phyloP scores from a whole-genome alignment of 208 protist species.

The Tritrichomonas musculus region DNA sequence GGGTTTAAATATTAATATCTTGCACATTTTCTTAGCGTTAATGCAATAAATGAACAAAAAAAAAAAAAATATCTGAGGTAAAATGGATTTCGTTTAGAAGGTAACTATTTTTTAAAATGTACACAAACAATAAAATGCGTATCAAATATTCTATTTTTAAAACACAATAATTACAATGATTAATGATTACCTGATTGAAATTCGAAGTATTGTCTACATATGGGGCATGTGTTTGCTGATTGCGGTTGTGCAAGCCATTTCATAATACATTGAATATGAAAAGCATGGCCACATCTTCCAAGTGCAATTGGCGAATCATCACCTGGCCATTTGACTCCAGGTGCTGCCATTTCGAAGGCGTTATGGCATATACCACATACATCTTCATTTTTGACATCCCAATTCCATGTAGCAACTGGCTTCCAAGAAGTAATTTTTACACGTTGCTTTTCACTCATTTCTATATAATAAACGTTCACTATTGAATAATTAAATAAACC shows the following conservation, averaged over 20 bases:
- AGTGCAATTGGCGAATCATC: slow-evolving; percentile 19
- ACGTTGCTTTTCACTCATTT: neutral
- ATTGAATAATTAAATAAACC: too few species aligned
- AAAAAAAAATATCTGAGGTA: too few species aligned
- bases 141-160: too few species aligned
- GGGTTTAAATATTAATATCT: too few species aligned
- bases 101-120: too few species aligned
- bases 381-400: slow-evolving; percentile 1
- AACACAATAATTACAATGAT: too few species aligned
- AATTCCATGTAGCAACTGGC: slow-evolving; percentile 1
- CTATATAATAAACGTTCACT: too few species aligned
- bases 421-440: neutral
- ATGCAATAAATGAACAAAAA: too few species aligned
- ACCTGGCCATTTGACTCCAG: neutral
- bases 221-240: neutral
- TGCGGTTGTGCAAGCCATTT: neutral
- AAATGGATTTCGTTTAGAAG: too few species aligned
- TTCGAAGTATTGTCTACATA: neutral
- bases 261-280: slow-evolving; percentile 31
- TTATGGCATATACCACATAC: neutral
- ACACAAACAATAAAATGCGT: too few species aligned
- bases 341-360: slow-evolving; percentile 11
- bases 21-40: too few species aligned
- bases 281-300: slow-evolving; percentile 17
- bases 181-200: neutral